Conservation (phyloP, 495 filamentous ascomycete species). For the Trichoderma parareesei region DNA sequence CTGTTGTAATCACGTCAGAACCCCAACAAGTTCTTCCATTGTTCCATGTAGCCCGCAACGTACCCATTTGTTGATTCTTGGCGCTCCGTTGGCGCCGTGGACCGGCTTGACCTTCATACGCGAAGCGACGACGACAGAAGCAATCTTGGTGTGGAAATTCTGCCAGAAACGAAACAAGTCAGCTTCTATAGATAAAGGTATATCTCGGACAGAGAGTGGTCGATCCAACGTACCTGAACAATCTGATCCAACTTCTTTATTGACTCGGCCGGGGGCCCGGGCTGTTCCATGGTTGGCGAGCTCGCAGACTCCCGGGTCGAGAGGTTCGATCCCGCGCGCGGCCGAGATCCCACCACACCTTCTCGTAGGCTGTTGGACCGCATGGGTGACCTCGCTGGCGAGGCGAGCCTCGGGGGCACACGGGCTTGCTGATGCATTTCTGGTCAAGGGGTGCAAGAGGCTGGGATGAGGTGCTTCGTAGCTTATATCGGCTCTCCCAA, state of each 20-base stretch:
- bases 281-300: constrained; percentile 36
- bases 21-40: background rate
- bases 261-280: constrained; percentile 48
- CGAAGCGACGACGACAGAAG: constrained; percentile 74
- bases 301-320: constrained; percentile 29
- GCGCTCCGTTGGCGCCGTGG: constrained; percentile 44
- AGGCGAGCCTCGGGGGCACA: constrained; percentile 54
- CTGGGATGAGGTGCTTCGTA: background rate
- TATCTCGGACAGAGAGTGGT: background rate
- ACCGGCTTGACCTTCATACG: constrained; percentile 61
- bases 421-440: constrained; percentile 81
- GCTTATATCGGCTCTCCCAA: constrained; percentile 2
- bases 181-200: background rate
- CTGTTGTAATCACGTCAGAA: constrained; percentile 33
- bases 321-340: constrained; percentile 29
- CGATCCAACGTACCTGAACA: constrained; percentile 57
- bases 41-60: constrained; percentile 26
- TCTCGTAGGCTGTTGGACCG: constrained; percentile 68
- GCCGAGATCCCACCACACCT: constrained; percentile 29
- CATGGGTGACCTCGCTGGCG: constrained; percentile 56
- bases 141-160: constrained; percentile 89
- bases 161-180: constrained; percentile 25
- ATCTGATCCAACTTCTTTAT: constrained; percentile 80
- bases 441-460: constrained; percentile 12
- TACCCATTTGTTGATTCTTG: constrained; percentile 90